phyloP scores from a whole-genome alignment of 163 green algal genomes.

The Volvox carteri region DNA sequence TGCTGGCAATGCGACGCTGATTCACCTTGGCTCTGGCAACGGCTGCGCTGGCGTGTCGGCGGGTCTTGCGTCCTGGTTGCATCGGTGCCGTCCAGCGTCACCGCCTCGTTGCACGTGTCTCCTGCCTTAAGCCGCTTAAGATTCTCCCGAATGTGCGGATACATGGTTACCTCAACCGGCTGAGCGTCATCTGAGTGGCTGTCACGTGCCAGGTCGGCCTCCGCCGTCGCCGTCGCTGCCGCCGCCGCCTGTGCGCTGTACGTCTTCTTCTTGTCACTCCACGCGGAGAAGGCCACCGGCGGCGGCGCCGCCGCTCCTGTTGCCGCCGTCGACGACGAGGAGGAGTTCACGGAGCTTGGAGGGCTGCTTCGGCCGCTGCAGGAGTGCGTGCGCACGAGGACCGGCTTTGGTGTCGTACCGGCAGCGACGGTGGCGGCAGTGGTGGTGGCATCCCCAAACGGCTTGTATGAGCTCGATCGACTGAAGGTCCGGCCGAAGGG shows the following conservation, averaged over 20 bases:
- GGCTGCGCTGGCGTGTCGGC: too few species aligned
- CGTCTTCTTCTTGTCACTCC: neutral
- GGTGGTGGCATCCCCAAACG: neutral
- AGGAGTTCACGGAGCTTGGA: neutral
- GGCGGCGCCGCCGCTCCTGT: neutral
- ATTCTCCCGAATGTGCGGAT: neutral
- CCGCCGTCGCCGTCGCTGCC: neutral
- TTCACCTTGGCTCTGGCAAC: too few species aligned
- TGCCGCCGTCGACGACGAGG: neutral
- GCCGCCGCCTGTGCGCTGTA: neutral
- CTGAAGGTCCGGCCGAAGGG: neutral
- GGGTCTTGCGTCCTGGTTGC: too few species aligned
- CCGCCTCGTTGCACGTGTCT: neutral
- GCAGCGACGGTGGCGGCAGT: too few species aligned
- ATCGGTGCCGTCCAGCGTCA: too few species aligned
- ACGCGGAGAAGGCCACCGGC: neutral
- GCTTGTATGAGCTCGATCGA: neutral
- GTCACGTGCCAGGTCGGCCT: slow-evolving; percentile 4
- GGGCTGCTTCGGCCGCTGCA: neutral
- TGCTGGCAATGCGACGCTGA: too few species aligned
- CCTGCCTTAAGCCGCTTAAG: neutral
- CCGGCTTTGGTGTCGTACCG: neutral
- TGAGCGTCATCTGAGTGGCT: slow-evolving; percentile 3
- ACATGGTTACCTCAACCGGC: slow-evolving; percentile 43
- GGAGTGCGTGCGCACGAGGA: neutral